phyloP scores from a whole-genome alignment of 2,329 filamentous ascomycete species.

The Beauveria pseudobassiana region DNA sequence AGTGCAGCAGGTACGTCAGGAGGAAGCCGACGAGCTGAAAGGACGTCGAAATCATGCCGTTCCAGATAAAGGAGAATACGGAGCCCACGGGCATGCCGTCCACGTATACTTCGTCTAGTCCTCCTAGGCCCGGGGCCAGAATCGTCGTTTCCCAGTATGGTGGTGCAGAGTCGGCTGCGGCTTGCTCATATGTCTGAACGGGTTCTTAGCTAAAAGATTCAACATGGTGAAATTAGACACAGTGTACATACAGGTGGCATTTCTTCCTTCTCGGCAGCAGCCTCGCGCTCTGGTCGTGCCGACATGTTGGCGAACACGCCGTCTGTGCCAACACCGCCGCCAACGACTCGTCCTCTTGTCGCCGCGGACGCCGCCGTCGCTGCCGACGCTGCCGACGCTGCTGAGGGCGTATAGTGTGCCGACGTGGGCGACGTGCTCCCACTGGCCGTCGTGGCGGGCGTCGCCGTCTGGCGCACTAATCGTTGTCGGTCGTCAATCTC shows the following conservation, averaged over 20 bases:
- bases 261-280: conserved; percentile 65
- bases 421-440: conserved; percentile 14
- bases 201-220: background rate
- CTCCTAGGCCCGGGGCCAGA: conserved; percentile 80
- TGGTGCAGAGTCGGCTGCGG: conserved; percentile 88
- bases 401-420: conserved; percentile 18
- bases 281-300: conserved; percentile 78
- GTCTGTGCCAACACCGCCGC: conserved; percentile 73
- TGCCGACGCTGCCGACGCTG: conserved; percentile 27
- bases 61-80: conserved; percentile 83
- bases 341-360: conserved; percentile 42
- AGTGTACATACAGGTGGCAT: conserved; percentile 71
- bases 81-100: conserved; percentile 91
- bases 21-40: conserved; percentile 97
- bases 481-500: conserved; percentile 73
- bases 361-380: conserved; percentile 15
- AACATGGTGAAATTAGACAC: background rate
- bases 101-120: conserved; percentile 92
- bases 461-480: conserved; percentile 60
- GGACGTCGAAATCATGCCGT: conserved; percentile 93
- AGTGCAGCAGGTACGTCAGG: conserved; percentile 95
- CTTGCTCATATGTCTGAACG: conserved; percentile 88
- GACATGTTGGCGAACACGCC: conserved; percentile 94
- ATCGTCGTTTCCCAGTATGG: conserved; percentile 99
- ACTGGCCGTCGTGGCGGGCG: conserved; percentile 21